A percentile compares a stretch with the other conserved stretches of the same genome.
Conservation (phyloP, 1,284 basidiomycete genomes). For the Phellopilus nigrolimitatus region DNA sequence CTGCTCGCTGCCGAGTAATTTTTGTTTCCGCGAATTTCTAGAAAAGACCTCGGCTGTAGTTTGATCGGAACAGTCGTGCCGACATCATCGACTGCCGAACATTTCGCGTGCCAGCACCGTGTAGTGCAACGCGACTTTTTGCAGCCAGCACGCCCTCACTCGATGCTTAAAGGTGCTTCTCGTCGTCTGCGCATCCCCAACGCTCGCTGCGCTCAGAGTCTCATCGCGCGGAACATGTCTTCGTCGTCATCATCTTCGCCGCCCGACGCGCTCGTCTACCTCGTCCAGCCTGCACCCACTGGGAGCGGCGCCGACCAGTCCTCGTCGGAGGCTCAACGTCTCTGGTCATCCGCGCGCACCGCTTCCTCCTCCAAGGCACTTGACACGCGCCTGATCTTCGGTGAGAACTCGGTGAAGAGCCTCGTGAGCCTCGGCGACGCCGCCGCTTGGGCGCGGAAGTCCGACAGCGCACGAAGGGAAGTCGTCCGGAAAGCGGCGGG, state of each 20-base stretch:
- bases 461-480: slow-evolving; percentile 51
- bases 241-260: slow-evolving; percentile 7
- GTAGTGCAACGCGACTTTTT: too few relatives aligned
- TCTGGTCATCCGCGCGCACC: slow-evolving; percentile 17
- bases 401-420: slow-evolving; percentile 42
- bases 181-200: too few relatives aligned
- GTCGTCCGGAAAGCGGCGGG: slow-evolving; percentile 62
- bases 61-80: too few relatives aligned
- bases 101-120: too few relatives aligned
- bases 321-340: slow-evolving; percentile 12
- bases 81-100: too few relatives aligned
- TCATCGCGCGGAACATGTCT: neutral
- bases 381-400: slow-evolving; percentile 19
- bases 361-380: slow-evolving; percentile 12
- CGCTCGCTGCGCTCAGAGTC: too few relatives aligned
- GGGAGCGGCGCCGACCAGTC: neutral
- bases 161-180: too few relatives aligned
- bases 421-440: slow-evolving; percentile 58
- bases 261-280: slow-evolving; percentile 13
- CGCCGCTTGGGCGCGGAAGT: slow-evolving; percentile 43
- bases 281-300: slow-evolving; percentile 1
- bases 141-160: too few relatives aligned
- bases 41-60: too few relatives aligned
- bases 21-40: too few relatives aligned
- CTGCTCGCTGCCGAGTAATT: too few relatives aligned